Evolutionary conservation across 1,284 basidiomycete species (phyloP), one percentile per base, ranked within the genome.

Genomic region (Trametes versicolor): DNA sequence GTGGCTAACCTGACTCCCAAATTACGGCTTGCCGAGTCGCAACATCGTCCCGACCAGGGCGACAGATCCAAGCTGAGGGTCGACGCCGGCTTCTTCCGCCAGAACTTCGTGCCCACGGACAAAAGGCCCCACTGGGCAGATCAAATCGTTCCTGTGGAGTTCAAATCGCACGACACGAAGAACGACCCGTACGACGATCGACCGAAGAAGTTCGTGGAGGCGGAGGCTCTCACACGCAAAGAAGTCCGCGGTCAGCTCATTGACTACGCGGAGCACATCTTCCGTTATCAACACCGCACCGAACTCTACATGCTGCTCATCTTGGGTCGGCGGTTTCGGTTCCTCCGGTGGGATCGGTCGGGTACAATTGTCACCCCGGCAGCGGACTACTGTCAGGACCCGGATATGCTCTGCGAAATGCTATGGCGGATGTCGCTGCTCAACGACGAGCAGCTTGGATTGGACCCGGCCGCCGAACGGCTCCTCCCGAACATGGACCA

Each of bases 371-470:
- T 68, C 7, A 52, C 67, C 3, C 25, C 39, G 32, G 48, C 49
- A 13, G 12, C 68, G 34, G 58, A 68, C 67, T 68, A 68, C 56
- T 19, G n/a, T 39, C 34, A 55, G 1, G 9, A 60, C 2, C 59
- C 53, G 41, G 29, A 32, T 32, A 32, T 32, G 29, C 29, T 32
- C 4, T 32, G 29, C 29, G 29, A 32, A 32, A 34, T 68, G 36
- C 45, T 65, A 62, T 32, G 73, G 73, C 43, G 75, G 70, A 49
- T 70, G 62, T 27, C 65, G 68, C 43, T 72, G 70, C 62, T 63
- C 69, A 32, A 66, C 73, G 39, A 75, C 73, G 55, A 74, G 70
- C 61, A 75, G 71, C 64, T 75, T 62, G 36, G 76, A 62, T 8
- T 39, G 19, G 67, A 68, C 23, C 58, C 64, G 1, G 63, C 50